phyloP scores from a whole-genome alignment of 768 basidiomycete species.

The Naematelia aurantialba region DNA sequence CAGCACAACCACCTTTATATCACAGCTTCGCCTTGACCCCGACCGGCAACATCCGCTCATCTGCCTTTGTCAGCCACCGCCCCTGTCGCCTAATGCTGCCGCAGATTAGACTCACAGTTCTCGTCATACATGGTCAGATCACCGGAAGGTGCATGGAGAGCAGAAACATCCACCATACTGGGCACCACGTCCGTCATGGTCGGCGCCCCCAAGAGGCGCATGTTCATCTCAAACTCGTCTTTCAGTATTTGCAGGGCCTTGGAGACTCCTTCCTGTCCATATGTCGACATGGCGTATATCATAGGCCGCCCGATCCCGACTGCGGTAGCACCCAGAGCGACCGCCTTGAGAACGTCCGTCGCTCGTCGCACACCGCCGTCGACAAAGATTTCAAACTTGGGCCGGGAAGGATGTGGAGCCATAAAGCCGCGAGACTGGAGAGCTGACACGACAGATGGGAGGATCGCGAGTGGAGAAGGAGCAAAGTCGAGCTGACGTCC shows the following conservation, averaged over 20 bases:
- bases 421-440: conserved; percentile 66
- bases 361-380: conserved; percentile 95
- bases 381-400: conserved; percentile 76
- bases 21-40: conserved; percentile 22
- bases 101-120: conserved; percentile 82
- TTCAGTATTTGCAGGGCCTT: conserved; percentile 53
- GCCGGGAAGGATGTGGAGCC: conserved; percentile 53
- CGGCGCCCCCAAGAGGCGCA: conserved; percentile 82
- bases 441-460: conserved; percentile 75
- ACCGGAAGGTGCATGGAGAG: conserved; percentile 59
- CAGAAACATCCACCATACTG: conserved; percentile 82
- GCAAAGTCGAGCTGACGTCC: conserved; percentile 52
- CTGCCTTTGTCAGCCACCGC: conserved; percentile 9
- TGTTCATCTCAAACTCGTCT: conserved; percentile 98
- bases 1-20: not conserved
- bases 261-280: conserved; percentile 82
- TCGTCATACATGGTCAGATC: conserved; percentile 68
- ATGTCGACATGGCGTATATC: conserved; percentile 53
- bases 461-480: conserved; percentile 82
- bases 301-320: conserved; percentile 59
- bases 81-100: not conserved
- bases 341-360: conserved; percentile 80
- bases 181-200: conserved; percentile 74
- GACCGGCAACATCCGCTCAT: conserved; percentile 27
- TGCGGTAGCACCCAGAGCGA: conserved; percentile 85